phyloP scores from a whole-genome alignment of 805 yeast genomes.

The Ogataea minuta region DNA sequence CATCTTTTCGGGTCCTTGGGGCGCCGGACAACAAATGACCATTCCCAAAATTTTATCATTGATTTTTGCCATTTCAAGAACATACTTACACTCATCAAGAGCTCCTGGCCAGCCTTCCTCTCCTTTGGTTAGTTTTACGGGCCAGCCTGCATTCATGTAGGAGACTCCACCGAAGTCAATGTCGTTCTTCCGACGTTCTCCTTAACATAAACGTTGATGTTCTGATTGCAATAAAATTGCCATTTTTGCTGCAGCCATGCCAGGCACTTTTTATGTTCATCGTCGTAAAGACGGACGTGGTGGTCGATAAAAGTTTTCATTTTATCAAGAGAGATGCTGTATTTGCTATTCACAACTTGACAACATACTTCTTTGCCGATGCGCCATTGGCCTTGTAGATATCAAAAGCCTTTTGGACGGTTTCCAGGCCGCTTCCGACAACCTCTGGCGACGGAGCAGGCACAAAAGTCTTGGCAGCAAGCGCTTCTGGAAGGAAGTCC shows the following conservation, averaged over 20 bases:
- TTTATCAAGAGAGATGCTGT: too few species aligned
- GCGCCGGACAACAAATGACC: conserved; percentile 46
- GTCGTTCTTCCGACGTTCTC: conserved; percentile 6
- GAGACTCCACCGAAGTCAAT: conserved; percentile 33
- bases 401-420: too few species aligned
- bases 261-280: conserved; percentile 16
- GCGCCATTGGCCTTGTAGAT: too few species aligned
- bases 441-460: too few species aligned
- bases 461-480: too few species aligned
- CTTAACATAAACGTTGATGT: conserved; percentile 30
- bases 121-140: conserved; percentile 14
- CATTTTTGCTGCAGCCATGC: conserved; percentile 37
- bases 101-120: conserved; percentile 26
- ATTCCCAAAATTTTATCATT: conserved; percentile 17
- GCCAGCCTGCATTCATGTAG: conserved; percentile 36
- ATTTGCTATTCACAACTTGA: too few species aligned
- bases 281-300: conserved; percentile 36
- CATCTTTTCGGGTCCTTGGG: conserved; percentile 31
- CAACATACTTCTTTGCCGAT: too few species aligned
- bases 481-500: too few species aligned
- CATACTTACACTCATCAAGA: conserved; percentile 28
- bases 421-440: too few species aligned
- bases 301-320: conserved; percentile 28
- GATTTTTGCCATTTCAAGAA: conserved; percentile 22
- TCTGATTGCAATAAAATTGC: conserved; percentile 28